These are phyloP conservation scores for Thraustochytrium sp. DNA, from an alignment of 352 stramenopile species.

Conservation along the genomic window DNA sequence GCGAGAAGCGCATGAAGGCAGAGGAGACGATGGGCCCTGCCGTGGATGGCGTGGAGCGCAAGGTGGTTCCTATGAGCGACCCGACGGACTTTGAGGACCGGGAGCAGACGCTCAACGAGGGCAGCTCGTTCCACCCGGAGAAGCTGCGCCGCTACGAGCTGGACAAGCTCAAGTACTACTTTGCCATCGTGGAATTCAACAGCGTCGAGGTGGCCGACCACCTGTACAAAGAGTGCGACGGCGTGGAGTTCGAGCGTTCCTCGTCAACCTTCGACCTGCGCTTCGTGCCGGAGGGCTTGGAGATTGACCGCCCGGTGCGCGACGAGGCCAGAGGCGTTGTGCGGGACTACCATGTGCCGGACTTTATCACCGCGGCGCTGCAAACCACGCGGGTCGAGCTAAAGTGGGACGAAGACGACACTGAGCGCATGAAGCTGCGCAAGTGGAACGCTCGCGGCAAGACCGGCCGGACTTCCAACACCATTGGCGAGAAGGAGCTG, in stretches of 20 bases:
- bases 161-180: slow-evolving; percentile 96
- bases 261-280: slow-evolving; percentile 87
- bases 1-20: slow-evolving; percentile 81
- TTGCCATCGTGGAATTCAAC: slow-evolving; percentile 89
- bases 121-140: slow-evolving; percentile 80
- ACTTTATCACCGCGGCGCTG: slow-evolving; percentile 85
- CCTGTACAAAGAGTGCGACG: slow-evolving; percentile 91
- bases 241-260: slow-evolving; percentile 94
- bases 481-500: slow-evolving; percentile 81
- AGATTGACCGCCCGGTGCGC: slow-evolving; percentile 69
- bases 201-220: slow-evolving; percentile 76
- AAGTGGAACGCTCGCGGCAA: slow-evolving; percentile 54
- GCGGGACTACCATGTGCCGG: slow-evolving; percentile 84
- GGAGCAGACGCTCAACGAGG: slow-evolving; percentile 51
- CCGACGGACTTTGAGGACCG: slow-evolving; percentile 56
- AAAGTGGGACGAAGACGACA: slow-evolving; percentile 90
- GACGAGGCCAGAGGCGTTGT: slow-evolving; percentile 78
- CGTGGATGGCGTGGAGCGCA: not conserved
- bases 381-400: slow-evolving; percentile 84
- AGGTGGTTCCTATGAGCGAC: not conserved
- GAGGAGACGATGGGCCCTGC: slow-evolving; percentile 50
- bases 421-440: slow-evolving; percentile 61
- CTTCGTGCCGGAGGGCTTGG: slow-evolving; percentile 82
- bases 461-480: slow-evolving; percentile 31
- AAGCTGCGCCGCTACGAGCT: slow-evolving; percentile 92